phyloP scores from a whole-genome alignment of 1,139 yeast genomes.

The Kodamaea anthophila region DNA sequence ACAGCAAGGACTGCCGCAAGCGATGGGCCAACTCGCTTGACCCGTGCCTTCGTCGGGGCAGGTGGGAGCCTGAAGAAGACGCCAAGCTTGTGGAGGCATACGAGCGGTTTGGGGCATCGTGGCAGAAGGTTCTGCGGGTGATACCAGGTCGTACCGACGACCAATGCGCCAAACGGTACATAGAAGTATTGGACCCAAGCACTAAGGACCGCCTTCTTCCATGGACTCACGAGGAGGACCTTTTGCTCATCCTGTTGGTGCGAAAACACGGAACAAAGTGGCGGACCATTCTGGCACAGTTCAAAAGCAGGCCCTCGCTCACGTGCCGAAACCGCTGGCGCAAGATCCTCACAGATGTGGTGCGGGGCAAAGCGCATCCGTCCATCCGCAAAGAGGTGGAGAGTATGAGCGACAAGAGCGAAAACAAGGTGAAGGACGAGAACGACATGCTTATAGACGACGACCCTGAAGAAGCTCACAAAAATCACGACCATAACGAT shows the following conservation, averaged over 20 bases:
- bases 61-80: constrained; percentile 89
- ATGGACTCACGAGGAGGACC: constrained; percentile 79
- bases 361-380: constrained; percentile 49
- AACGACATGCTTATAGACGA: constrained; percentile 2
- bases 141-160: constrained; percentile 88
- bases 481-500: not conserved
- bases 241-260: constrained; percentile 57
- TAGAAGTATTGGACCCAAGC: constrained; percentile 80
- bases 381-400: constrained; percentile 32
- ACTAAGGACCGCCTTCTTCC: constrained; percentile 72
- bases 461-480: not conserved
- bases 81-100: constrained; percentile 56
- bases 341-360: constrained; percentile 71
- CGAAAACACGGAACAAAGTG: constrained; percentile 81
- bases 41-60: constrained; percentile 75
- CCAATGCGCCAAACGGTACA: constrained; percentile 88
- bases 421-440: constrained; percentile 14
- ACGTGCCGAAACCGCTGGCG: constrained; percentile 94
- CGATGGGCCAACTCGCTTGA: constrained; percentile 78
- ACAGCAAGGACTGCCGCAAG: constrained; percentile 65
- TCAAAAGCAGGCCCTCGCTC: constrained; percentile 78
- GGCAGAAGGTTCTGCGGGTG: constrained; percentile 77
- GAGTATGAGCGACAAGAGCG: constrained; percentile 26
- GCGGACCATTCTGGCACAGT: constrained; percentile 70
- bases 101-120: constrained; percentile 65